Evolutionary conservation across 1,139 yeast species (phyloP), one percentile per base, ranked within the genome.

Genomic region (Magnusiomyces suaveolens): DNA sequence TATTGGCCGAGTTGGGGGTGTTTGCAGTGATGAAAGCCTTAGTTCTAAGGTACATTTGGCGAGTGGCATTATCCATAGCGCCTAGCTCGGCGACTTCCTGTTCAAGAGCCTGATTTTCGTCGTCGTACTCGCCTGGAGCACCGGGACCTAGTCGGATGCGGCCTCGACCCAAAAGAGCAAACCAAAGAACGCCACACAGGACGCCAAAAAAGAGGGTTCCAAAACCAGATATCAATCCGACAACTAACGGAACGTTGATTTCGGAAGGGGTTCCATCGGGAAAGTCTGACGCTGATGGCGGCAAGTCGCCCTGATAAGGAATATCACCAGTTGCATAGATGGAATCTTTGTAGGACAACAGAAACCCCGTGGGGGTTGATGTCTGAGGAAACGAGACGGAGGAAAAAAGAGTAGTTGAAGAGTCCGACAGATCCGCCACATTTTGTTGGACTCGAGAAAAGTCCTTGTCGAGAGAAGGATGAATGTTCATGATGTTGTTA

Each of bases 81-180:
- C 83, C 90, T 38, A 90, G 74, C 62, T 89, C 95, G 59, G 79
- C 84, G 51, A 78, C 75, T 60, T 90, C 84, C 60, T 85, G 85
- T 54, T 84, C 80, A 43, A 76, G 74, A 36, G 82, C 72, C 52
- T 80, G 83, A 60, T 79, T 82, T 57, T 81, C 87, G 63, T 82
- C 85, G 14, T 43, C 47, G 56, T 79, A 73, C 26, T 78, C 72
- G 12, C 83, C 84, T 0, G 85, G 82, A 51, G 73, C 69, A 47
- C 71, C 66, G n/a, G 71, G 69, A 20, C 70, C 68, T 33, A 76
- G 67, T 50, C 66, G 61, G 50, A 72, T 68, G 20, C 72, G 60
- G 12, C 73, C 71, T 39, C 64, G 57, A 26, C 71, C 68, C 26
- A 64, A 60, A 53, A 71, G 59, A 24, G 69, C 65, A 52, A 69